Evolutionary conservation across 2,329 filamentous ascomycete genomes (phyloP), one percentile per base, ranked within the genome.

Genomic region (Epicoccum nigrum): DNA sequence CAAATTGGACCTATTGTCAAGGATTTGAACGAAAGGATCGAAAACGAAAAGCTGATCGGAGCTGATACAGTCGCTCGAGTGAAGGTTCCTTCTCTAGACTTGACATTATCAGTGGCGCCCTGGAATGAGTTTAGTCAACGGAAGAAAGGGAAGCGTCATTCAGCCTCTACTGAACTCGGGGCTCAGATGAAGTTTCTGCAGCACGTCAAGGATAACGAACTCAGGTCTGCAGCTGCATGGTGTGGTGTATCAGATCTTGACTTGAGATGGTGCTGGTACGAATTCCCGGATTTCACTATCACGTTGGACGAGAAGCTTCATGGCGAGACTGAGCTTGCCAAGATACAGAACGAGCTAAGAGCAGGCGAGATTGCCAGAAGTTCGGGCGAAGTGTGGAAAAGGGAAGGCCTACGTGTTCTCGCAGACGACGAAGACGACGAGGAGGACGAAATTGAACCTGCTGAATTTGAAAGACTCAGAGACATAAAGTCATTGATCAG

Each of bases 221-320:
- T 72, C 21, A 70, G 55, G 37, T 35, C 62, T 16, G 58, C 63
- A 28, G 53, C 51, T 9, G 64, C 62, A 4, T 83, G 80, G 80
- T 67, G 63, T 51, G 74, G 73, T 4, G 50, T 74, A 4, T 69
- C 70, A 4, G 71, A 68, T 38, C 54, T 77, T 4, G 65, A 69
- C 3, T 57, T 84, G 9, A 68, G 59, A 4, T 84, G 81, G 81
- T 67, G 53, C 20, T 77, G 80, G 3, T 81, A 83, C 45, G 69
- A 74, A 2, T 63, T 64, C 3, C 70, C 74, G n/a, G 58, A 77
- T 1, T 72, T 63, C 3, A 70, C 71, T 6, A 51, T 76, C 11
- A 69, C 65, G 8, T 57, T 73, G 0, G 70, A 77, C 12, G 74
- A 77, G 41, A 58, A 54, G 9, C 70, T 79, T 4, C 70, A 75